Evolutionary conservation across 169 alveolate genomes (phyloP).

Genomic region (Cryptosporidium ryanae): DNA sequence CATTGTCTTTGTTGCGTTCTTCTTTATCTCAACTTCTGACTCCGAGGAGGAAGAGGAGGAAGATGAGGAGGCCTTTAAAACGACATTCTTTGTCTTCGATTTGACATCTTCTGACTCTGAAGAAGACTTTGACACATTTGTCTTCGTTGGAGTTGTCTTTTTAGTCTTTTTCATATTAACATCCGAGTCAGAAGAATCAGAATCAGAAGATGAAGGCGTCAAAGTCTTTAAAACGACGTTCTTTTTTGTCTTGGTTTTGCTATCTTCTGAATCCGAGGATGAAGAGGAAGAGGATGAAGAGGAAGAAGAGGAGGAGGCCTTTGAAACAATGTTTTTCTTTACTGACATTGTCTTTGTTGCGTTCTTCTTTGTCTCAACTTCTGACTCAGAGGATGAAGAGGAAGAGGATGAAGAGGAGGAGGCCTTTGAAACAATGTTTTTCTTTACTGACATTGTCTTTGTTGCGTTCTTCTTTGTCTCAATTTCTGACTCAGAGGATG

Average conservation of each 20-base stretch:
- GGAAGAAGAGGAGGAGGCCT: conserved; percentile 1
- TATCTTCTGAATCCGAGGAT: conserved; percentile 11
- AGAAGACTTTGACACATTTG: not conserved
- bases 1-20: not conserved
- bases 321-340: conserved; percentile 9
- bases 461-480: conserved; percentile 3
- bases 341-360: conserved; percentile 6
- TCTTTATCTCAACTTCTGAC: conserved; percentile 5
- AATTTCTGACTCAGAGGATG: conserved; percentile 13
- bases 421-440: not conserved
- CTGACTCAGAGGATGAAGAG: conserved; percentile 25
- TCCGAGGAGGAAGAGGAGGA: not conserved
- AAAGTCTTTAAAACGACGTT: not conserved
- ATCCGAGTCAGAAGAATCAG: conserved; percentile 21
- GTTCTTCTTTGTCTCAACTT: conserved; percentile 9
- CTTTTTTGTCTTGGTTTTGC: not conserved
- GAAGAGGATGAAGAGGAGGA: conserved; percentile 11
- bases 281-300: conserved; percentile 18
- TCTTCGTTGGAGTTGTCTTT: conserved; percentile 20
- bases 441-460: conserved; percentile 16
- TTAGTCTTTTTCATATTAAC: conserved; percentile 9
- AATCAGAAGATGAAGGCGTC: conserved; percentile 11
- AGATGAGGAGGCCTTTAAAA: not conserved
- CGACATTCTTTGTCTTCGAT: no score
- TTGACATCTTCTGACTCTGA: not conserved